These are phyloP conservation scores for Lagenidium giganteum DNA, from an alignment of 352 stramenopile genomes.

Conservation along the genomic window DNA sequence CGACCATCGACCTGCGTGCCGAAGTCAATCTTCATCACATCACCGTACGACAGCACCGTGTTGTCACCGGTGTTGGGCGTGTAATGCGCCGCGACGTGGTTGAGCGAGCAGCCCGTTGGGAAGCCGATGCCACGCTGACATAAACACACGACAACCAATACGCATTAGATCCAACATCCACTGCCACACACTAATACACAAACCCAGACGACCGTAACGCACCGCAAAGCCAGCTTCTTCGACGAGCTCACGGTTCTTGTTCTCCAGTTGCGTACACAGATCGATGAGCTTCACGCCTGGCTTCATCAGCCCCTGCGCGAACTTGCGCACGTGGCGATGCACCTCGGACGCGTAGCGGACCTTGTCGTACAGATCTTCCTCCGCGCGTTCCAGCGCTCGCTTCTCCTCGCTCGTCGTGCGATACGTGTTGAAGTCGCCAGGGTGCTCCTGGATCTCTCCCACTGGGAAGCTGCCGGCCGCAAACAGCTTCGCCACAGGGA, in stretches of 20 bases:
- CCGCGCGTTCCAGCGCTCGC: slow-evolving; percentile 78
- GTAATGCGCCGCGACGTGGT: slow-evolving; percentile 96
- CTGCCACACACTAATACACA: neutral
- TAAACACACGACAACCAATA: slow-evolving; percentile 4
- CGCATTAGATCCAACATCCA: neutral
- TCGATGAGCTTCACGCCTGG: slow-evolving; percentile 95
- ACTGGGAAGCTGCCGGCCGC: slow-evolving; percentile 67
- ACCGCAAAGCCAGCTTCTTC: slow-evolving; percentile 88
- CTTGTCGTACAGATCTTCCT: slow-evolving; percentile 48
- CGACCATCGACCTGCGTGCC: slow-evolving; percentile 94
- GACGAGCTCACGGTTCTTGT: slow-evolving; percentile 95
- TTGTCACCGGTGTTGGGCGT: slow-evolving; percentile 93
- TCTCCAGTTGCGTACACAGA: slow-evolving; percentile 94
- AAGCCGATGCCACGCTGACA: slow-evolving; percentile 89
- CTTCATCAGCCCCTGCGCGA: slow-evolving; percentile 95
- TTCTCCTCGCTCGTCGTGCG: slow-evolving; percentile 83
- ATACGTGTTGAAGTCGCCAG: slow-evolving; percentile 91
- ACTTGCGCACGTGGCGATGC: slow-evolving; percentile 89
- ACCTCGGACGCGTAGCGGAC: slow-evolving; percentile 93
- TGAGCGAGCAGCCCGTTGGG: slow-evolving; percentile 92
- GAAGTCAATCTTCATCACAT: slow-evolving; percentile 98
- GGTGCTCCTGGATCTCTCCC: slow-evolving; percentile 93
- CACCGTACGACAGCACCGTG: slow-evolving; percentile 87
- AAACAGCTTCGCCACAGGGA: slow-evolving; percentile 82
- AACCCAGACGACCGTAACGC: slow-evolving; percentile 9